Base-by-base conservation (phyloP, 2,329 filamentous ascomycete species). In the Didymosphaeria variabile region DNA sequence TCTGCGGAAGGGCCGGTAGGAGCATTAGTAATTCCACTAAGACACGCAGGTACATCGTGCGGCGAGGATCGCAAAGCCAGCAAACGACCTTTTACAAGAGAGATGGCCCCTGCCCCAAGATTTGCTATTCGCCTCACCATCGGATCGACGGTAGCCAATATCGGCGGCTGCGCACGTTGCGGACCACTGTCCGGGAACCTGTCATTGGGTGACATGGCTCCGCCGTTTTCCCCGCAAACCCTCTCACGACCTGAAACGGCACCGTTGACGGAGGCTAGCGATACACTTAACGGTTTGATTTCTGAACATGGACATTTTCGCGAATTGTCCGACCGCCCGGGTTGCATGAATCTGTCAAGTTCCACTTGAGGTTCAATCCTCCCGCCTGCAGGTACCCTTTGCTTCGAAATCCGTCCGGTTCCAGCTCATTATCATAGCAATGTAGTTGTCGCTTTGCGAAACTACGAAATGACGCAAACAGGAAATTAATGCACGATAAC, bases 181-280 rank as follows among this genome's bases (percentile, higher is more conserved):
- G 50, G 50, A 29, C 34, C 34, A 21, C 7, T 15, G 34, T n/a
- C 50, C 50, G 34, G 19, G 10, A 4, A 42, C 1, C 34, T 40
- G 19, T 53, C 36, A 53, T 53, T 53, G 50, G 50, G 19, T n/a
- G 34, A 42, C 8, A 42, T n/a, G 5, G 3, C 12, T 26, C n/a
- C 17, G 8, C 40, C 40, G 2, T 15, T n/a, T 6, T 19, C 32
- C 31, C 49, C 49, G 32, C 32, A 17, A 38, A 40, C 4, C 50
- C 50, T 12, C 50, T 5, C 6, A 10, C 36, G n/a, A 36, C 36
- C 36, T 53, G 50, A 53, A 42, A 53, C 50, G 36, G n/a, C 12
- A 17, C 21, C 21, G 13, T 21, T 47, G 8, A 17, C 21, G 34
- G 12, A 13, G 4, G 13, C 32, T 36, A 36, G 32, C n/a, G 49